Evolutionary conservation across 345 rosid species (phyloP).

Genomic region (Eutrema yunnanense): DNA sequence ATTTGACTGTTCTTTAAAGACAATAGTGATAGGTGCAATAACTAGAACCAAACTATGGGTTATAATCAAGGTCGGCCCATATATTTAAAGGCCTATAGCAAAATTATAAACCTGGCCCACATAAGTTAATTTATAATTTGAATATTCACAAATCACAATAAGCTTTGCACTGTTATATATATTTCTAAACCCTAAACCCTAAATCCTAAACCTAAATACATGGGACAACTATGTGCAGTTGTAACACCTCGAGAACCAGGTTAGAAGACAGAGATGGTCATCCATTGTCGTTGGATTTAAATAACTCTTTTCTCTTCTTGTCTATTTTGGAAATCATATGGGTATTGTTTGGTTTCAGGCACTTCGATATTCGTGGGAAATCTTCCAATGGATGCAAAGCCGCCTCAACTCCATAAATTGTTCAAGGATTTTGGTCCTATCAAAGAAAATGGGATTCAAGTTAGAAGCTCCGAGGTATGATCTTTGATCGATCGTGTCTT

Average conservation of each 20-base stretch:
- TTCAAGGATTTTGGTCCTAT: slow-evolving; percentile 75
- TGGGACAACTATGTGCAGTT: slow-evolving; percentile 28
- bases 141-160: no score
- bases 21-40: no score
- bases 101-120: no score
- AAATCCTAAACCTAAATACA: slow-evolving; percentile 27
- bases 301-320: neutral
- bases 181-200: no score
- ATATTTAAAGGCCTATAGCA: no score
- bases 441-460: slow-evolving; percentile 68
- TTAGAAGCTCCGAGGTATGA: slow-evolving; percentile 67
- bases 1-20: no score
- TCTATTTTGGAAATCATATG: neutral
- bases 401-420: slow-evolving; percentile 55
- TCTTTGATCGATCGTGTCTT: neutral
- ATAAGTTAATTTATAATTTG: no score
- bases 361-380: slow-evolving; percentile 70
- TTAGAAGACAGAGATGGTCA: slow-evolving; percentile 10
- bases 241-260: slow-evolving; percentile 14
- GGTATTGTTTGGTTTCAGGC: slow-evolving; percentile 26
- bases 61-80: no score
- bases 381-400: slow-evolving; percentile 61
- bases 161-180: no score
- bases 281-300: neutral
- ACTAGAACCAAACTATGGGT: no score